phyloP scores from a whole-genome alignment of 139 green algal species.

The Tetraselmis chui region DNA sequence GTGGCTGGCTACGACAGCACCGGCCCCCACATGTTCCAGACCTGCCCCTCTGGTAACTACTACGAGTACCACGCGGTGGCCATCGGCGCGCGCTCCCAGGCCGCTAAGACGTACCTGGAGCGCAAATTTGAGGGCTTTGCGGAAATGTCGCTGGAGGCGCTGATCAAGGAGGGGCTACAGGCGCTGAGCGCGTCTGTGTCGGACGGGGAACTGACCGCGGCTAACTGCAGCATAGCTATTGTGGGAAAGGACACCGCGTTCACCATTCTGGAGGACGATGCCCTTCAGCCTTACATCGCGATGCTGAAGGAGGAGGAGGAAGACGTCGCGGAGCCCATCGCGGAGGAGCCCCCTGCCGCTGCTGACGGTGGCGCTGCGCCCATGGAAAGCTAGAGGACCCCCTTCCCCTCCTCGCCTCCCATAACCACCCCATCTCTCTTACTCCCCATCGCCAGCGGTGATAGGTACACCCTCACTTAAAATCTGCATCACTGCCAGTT shows the following conservation, averaged over 20 bases:
- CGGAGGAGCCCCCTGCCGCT: too few relatives aligned
- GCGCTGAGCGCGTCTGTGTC: constrained; percentile 40
- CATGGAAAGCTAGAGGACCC: too few relatives aligned
- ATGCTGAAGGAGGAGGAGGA: constrained; percentile 29
- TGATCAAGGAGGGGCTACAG: constrained; percentile 75
- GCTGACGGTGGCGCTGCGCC: too few relatives aligned
- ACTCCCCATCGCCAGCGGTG: too few relatives aligned
- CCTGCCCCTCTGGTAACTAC: constrained; percentile 92
- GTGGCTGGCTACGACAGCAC: constrained; percentile 75
- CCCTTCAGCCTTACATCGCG: constrained; percentile 48
- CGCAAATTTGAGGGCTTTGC: constrained; percentile 83
- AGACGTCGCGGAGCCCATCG: constrained; percentile 5
- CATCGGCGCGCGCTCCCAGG: constrained; percentile 86
- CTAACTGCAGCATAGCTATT: constrained; percentile 71
- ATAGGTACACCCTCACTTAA: too few relatives aligned
- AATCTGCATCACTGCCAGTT: too few relatives aligned
- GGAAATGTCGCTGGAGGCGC: constrained; percentile 57
- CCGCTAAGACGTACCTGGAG: constrained; percentile 95
- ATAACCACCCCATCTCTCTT: too few relatives aligned
- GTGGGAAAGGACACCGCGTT: constrained; percentile 74
- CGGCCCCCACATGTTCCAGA: constrained; percentile 81
- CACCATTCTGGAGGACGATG: constrained; percentile 76
- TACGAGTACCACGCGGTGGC: constrained; percentile 96
- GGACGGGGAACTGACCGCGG: constrained; percentile 79
- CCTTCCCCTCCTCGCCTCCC: too few relatives aligned